phyloP scores from a whole-genome alignment of 192 early-diverging fungal genomes.

The Glomus cerebriforme region DNA sequence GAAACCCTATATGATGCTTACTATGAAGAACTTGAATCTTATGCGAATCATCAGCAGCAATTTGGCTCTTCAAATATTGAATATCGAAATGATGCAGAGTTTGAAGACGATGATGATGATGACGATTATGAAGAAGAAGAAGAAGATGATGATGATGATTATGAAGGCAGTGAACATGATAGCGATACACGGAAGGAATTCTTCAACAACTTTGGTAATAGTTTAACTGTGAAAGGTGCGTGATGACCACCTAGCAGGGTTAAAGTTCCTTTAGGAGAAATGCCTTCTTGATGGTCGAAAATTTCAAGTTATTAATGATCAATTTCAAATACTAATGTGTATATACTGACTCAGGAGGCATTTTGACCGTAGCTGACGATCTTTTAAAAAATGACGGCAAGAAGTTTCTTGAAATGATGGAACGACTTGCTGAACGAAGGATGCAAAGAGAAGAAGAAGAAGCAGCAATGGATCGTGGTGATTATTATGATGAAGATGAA shows the following conservation, averaged over 20 bases:
- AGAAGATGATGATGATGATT: slow-evolving; percentile 62
- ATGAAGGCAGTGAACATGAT: slow-evolving; percentile 55
- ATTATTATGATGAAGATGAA: slow-evolving; percentile 50
- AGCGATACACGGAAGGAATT: slow-evolving; percentile 46
- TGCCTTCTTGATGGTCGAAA: not conserved
- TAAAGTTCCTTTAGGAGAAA: not conserved
- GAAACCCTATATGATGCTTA: slow-evolving; percentile 87
- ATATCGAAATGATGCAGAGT: slow-evolving; percentile 47
- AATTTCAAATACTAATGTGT: not conserved
- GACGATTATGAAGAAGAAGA: slow-evolving; percentile 51
- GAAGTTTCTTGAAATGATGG: slow-evolving; percentile 97
- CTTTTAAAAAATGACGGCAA: slow-evolving; percentile 90
- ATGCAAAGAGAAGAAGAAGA: slow-evolving; percentile 80
- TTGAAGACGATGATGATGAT: slow-evolving; percentile 51
- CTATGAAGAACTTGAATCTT: slow-evolving; percentile 85
- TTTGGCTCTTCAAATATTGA: slow-evolving; percentile 39
- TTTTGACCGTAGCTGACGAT: slow-evolving; percentile 81
- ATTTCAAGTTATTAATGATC: not conserved
- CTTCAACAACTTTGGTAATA: slow-evolving; percentile 75
- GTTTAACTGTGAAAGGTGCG: slow-evolving; percentile 78
- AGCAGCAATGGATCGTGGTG: slow-evolving; percentile 39
- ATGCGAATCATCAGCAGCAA: slow-evolving; percentile 74
- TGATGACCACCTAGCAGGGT: not conserved
- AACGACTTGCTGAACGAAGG: slow-evolving; percentile 86
- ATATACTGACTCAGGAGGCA: slow-evolving; percentile 48